A percentile compares a stretch with the other conserved stretches of the same genome.
Conservation (phyloP, 441 rosid species). For the Theobroma grandiflorum region DNA sequence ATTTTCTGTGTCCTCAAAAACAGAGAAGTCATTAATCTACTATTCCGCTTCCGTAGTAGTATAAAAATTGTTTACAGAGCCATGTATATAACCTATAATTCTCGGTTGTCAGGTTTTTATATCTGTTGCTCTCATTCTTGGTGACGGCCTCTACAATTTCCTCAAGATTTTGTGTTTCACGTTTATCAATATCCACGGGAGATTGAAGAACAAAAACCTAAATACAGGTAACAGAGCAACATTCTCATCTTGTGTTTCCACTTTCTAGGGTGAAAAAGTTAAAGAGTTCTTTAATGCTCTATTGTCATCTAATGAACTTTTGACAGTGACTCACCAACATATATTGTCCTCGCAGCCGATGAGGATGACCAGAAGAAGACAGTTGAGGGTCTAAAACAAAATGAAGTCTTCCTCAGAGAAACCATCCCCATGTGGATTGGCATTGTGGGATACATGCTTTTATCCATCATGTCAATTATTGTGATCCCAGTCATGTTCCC, state of each 20-base stretch:
- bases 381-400: conserved; percentile 39
- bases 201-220: conserved; percentile 51
- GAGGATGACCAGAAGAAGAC: conserved; percentile 33
- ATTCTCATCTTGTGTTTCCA: neutral
- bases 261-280: neutral
- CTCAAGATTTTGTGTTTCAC: conserved; percentile 69
- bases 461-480: conserved; percentile 53
- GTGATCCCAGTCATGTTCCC: conserved; percentile 68
- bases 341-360: conserved; percentile 20
- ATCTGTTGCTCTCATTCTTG: conserved; percentile 85
- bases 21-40: neutral
- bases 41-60: neutral
- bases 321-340: neutral
- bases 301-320: neutral
- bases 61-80: neutral
- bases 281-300: neutral
- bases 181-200: conserved; percentile 50
- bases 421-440: conserved; percentile 69
- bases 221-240: conserved; percentile 41
- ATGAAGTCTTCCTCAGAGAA: conserved; percentile 64
- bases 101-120: conserved; percentile 58
- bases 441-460: conserved; percentile 49
- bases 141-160: conserved; percentile 94
- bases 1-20: neutral
- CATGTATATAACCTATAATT: neutral